Evolutionary conservation across 257 asterid genomes (phyloP), one percentile per base, ranked within the genome.

Genomic region (Gentiana macrophylla): DNA sequence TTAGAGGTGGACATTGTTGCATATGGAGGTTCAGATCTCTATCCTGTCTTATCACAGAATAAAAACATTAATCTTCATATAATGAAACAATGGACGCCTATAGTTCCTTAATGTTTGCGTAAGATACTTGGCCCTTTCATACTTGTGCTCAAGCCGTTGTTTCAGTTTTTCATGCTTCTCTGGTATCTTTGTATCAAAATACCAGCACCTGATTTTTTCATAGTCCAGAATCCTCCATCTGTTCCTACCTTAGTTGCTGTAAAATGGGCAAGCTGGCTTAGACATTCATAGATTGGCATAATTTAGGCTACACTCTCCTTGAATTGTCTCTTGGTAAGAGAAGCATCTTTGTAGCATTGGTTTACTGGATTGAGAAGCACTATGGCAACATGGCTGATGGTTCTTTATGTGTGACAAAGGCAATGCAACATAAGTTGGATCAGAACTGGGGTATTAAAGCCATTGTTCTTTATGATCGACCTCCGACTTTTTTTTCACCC

Each of bases 171-270:
- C 62, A 63, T 77, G 84, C 94, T 91, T 71, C 83, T 91, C 62
- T 91, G 96, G 94, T 87, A 91, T 72, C 85, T 91, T 51, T 87
- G 94, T 67, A 63, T 74, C 24, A 91, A 78, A 74, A 83, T 91
- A 69, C 87, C 96, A 0, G 84, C 94, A 55, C 98, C 98, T 56
- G 93, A 91, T 78, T 84, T 74, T 73, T 84, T 80, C 73, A 58
- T 91, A 43, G 95, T 91, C 75, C 98, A 91, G 98, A 91, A 91
- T 77, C 98, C 98, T 68, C 98, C 98, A 47, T 91, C 96, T 64
- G 96, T 87, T 77, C 98, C 98, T 57, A 83, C 98, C 64, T 73
- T 91, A 62, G 92, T 91, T 53, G 98, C 77, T 69, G 96, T 87
- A 70, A 84, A 85, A 79, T 83, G 82, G 86, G 89, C 84, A 67